A percentile compares a stretch with the other conserved stretches of the same genome.
Evolutionary conservation across 2,329 filamentous ascomycete species (phyloP).

Genomic region (Juglanconis sp.): DNA sequence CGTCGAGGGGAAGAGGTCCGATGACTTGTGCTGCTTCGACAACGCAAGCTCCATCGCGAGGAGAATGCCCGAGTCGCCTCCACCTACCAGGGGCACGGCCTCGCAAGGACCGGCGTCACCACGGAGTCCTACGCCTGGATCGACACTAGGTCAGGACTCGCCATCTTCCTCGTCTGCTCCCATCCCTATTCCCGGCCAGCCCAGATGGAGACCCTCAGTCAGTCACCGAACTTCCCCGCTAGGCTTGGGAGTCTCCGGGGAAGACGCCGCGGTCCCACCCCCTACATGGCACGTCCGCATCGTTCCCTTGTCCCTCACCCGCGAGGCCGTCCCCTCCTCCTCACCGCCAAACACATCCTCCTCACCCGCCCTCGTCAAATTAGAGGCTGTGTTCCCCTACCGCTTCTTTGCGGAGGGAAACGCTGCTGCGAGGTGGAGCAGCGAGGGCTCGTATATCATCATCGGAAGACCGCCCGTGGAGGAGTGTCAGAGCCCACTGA

Average conservation of each 20-base stretch:
- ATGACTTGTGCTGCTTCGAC: conserved; percentile 4
- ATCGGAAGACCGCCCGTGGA: background rate
- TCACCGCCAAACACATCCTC: background rate
- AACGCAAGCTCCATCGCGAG: background rate
- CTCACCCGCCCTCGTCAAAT: background rate
- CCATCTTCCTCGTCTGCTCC: background rate
- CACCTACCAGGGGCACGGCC: background rate
- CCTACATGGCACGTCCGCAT: conserved; percentile 6
- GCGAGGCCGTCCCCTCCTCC: background rate
- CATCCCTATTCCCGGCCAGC: background rate
- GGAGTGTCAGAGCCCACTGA: background rate
- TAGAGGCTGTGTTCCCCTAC: conserved; percentile 10
- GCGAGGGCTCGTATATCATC: conserved; percentile 3
- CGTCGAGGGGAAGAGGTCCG: background rate
- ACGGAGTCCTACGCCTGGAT: background rate
- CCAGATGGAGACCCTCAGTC: background rate
- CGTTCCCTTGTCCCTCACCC: background rate
- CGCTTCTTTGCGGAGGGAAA: background rate
- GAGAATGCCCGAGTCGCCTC: background rate
- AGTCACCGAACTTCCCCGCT: background rate
- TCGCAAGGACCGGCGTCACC: background rate
- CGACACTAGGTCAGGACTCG: background rate
- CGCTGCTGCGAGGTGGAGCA: background rate
- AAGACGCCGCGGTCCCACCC: background rate
- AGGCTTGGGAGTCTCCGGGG: background rate